Evolutionary conservation across 2,329 filamentous ascomycete species (phyloP).

Genomic region (Annulohypoxylon truncatum): DNA sequence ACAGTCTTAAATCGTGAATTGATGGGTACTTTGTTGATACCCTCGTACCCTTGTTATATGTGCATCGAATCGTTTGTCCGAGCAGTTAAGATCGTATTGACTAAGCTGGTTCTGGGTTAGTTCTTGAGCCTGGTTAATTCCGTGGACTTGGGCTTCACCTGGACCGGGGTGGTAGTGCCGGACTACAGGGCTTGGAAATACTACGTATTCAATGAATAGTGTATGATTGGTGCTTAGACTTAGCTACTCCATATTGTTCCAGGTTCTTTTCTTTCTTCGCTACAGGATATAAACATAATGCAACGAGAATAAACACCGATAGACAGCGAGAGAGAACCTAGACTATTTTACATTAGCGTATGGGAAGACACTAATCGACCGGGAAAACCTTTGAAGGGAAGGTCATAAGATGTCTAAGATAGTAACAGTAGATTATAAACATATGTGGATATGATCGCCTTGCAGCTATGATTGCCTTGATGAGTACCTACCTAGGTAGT

Average conservation of each 20-base stretch:
- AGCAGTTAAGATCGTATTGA: neutral
- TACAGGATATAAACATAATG: neutral
- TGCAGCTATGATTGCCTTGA: neutral
- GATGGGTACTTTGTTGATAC: neutral
- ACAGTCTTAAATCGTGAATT: neutral
- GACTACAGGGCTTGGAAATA: neutral
- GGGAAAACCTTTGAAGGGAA: neutral
- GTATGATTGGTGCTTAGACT: conserved; percentile 2
- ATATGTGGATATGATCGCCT: neutral
- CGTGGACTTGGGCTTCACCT: conserved; percentile 1
- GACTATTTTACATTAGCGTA: neutral
- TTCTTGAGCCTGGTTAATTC: conserved; percentile 9
- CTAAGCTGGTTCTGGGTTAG: neutral
- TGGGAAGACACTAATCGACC: neutral
- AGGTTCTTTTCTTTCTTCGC: neutral
- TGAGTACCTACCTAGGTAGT: neutral
- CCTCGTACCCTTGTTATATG: neutral
- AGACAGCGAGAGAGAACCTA: conserved; percentile 4
- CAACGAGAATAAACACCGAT: neutral
- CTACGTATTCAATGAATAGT: neutral
- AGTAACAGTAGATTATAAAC: neutral
- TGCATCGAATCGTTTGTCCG: neutral
- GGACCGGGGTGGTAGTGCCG: neutral
- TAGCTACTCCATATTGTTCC: neutral
- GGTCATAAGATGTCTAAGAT: neutral